Evolutionary conservation across 306 rosid genomes (phyloP), one percentile per base, ranked within the genome.

Genomic region (Vigna angularis): DNA sequence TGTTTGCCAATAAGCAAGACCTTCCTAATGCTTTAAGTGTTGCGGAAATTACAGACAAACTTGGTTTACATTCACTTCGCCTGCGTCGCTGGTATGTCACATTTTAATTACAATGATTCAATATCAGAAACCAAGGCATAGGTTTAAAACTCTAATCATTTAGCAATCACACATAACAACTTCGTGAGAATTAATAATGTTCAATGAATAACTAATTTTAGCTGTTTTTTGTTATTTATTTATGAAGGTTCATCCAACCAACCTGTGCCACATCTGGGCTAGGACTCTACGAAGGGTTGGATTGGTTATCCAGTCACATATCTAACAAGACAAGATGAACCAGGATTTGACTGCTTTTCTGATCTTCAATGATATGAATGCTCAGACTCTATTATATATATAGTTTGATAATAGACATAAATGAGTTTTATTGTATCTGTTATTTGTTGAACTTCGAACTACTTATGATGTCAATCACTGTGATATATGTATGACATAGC

Each of bases 221-320:
- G 58, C 32, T 65, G 45, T 0, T 36, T 59, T 34, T 30, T 30
- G 34, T 3, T 49, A 50, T 36, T 78, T 78, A 13, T 63, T 69
- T 50, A 61, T 72, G 38, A 77, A 93, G 96, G 96, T 89, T 81
- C 84, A 93, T 83, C 17, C 86, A 83, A 8, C 32, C 86, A 66
- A 15, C 86, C 7, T 83, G 86, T 49, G 86, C 86, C 52, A 79
- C 86, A 6, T 83, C 86, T 0, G 86, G 80, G 4, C 74, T 78
- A 73, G 86, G 83, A 83, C 84, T 93, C 49, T 93, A 91, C 48
- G 98, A 93, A 85, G 98, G 93, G 42, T 93, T 93, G 68, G 97
- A 91, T 83, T 90, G 96, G 97, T 85, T 93, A 72, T 93, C 97
- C 28, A 86, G 92, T 85, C 84, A 93, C 84, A 88, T 93, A 81